phyloP scores from a whole-genome alignment of 164 flowering plant species.

The Houttuynia cordata region DNA sequence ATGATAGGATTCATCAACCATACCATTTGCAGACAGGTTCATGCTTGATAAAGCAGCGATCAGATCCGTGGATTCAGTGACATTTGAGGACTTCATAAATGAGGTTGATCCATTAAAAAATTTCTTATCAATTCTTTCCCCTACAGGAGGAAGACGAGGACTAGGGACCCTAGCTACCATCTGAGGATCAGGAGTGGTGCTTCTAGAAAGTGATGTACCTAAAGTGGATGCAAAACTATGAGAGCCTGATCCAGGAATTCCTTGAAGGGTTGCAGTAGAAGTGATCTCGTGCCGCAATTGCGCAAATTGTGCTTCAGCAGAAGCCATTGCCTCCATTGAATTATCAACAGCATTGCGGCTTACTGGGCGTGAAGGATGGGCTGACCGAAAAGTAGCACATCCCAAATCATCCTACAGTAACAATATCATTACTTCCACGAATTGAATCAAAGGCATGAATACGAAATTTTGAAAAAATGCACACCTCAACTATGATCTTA shows the following conservation, averaged over 20 bases:
- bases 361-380: slow-evolving; percentile 65
- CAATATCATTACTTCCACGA: too few species aligned
- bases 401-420: slow-evolving; percentile 68
- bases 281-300: slow-evolving; percentile 39
- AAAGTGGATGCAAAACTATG: slow-evolving; percentile 62
- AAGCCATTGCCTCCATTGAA: slow-evolving; percentile 20
- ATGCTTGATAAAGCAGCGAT: slow-evolving; percentile 61
- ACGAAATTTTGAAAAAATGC: too few species aligned
- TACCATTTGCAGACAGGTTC: slow-evolving; percentile 42
- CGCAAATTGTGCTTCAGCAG: slow-evolving; percentile 44
- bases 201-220: slow-evolving; percentile 67
- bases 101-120: slow-evolving; percentile 25
- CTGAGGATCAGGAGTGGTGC: slow-evolving; percentile 71
- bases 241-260: slow-evolving; percentile 28
- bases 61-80: slow-evolving; percentile 42
- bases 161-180: slow-evolving; percentile 56
- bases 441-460: not conserved
- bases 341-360: slow-evolving; percentile 57
- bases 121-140: slow-evolving; percentile 54
- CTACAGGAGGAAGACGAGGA: slow-evolving; percentile 67
- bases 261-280: slow-evolving; percentile 17
- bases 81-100: slow-evolving; percentile 10
- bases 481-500: too few species aligned
- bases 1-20: slow-evolving; percentile 30
- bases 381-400: slow-evolving; percentile 25